Evolutionary conservation across 441 rosid species (phyloP).

Genomic region (Francoa sonchifolia): DNA sequence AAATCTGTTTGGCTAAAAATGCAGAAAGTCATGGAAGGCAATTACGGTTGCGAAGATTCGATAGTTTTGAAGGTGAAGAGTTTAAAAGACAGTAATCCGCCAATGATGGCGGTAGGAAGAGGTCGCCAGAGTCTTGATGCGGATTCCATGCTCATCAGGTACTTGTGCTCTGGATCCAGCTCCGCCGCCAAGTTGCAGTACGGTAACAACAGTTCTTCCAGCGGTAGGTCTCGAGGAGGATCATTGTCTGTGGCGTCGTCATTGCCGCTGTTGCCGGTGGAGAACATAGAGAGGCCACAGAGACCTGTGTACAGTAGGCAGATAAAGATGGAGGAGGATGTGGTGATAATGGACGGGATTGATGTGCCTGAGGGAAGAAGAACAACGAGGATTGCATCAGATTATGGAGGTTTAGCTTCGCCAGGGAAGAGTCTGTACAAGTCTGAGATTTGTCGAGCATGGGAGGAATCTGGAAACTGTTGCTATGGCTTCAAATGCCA

Average conservation of each 20-base stretch:
- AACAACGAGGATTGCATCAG: not conserved
- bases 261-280: not conserved
- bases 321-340: slow-evolving; percentile 2
- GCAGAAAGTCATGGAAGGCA: no score
- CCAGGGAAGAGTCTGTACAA: not conserved
- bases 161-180: not conserved
- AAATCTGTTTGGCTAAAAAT: no score
- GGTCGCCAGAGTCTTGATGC: no score
- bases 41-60: not conserved
- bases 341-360: slow-evolving; percentile 1
- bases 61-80: not conserved
- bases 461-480: slow-evolving; percentile 1
- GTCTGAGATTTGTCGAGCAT: not conserved
- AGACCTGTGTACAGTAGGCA: not conserved
- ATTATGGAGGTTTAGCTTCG: not conserved
- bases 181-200: not conserved
- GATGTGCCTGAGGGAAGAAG: not conserved
- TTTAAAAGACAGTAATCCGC: not conserved
- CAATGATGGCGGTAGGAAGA: no score
- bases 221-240: slow-evolving; percentile 1
- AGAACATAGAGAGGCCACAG: slow-evolving; percentile 1
- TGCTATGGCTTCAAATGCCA: slow-evolving; percentile 1
- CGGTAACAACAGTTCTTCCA: no score
- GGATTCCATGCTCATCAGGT: not conserved
- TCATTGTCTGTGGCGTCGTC: no score